Evolutionary conservation across 179 eudicot genomes (phyloP).

Genomic region (Vitellaria paradoxa): DNA sequence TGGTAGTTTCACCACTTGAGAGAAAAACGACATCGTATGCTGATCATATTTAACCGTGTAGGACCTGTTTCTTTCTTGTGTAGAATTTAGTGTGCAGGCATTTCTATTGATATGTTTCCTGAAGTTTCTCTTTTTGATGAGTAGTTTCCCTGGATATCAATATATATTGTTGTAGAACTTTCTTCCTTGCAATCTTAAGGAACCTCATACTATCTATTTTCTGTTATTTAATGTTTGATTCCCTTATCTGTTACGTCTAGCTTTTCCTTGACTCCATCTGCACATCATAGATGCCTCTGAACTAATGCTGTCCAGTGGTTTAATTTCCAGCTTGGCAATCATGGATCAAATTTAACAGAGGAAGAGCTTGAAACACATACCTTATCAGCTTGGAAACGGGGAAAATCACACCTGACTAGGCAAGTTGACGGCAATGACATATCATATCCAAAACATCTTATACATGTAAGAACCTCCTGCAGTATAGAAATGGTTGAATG

Average conservation of each 20-base stretch:
- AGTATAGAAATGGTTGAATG: constrained; percentile 6
- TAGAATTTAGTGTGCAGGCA: constrained; percentile 2
- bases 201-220: background rate
- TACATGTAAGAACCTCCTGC: constrained; percentile 39
- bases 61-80: background rate
- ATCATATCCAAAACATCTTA: constrained; percentile 37
- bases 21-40: background rate
- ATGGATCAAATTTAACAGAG: constrained; percentile 61
- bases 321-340: constrained; percentile 50
- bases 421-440: constrained; percentile 35
- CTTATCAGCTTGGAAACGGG: constrained; percentile 73
- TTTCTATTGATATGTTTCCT: background rate
- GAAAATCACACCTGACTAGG: constrained; percentile 38
- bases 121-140: background rate
- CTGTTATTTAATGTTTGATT: background rate
- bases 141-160: background rate
- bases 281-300: constrained; percentile 8
- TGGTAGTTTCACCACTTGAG: background rate
- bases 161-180: background rate
- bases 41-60: background rate
- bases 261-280: background rate
- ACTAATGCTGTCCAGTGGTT: background rate
- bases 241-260: background rate
- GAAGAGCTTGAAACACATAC: constrained; percentile 78
- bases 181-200: too few species aligned